Conservation (phyloP, 768 basidiomycete genomes). For the Asterophora parasitica region DNA sequence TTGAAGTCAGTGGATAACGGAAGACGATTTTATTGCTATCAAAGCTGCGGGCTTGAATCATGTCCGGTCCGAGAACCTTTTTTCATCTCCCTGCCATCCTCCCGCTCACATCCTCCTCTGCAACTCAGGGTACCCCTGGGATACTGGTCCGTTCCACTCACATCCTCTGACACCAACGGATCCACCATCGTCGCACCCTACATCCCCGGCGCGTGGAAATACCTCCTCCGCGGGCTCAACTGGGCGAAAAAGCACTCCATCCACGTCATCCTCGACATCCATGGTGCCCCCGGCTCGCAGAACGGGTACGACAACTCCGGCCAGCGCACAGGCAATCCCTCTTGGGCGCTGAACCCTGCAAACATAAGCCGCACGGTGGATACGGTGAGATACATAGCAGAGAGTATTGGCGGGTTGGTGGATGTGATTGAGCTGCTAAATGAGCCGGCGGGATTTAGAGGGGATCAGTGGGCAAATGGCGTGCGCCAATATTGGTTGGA, state of each 20-base stretch:
- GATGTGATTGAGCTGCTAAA: constrained; percentile 68
- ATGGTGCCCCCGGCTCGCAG: constrained; percentile 66
- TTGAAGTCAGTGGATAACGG: constrained; percentile 49
- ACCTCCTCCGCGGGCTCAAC: constrained; percentile 55
- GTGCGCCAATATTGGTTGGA: constrained; percentile 54
- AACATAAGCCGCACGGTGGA: constrained; percentile 52
- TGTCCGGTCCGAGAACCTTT: constrained; percentile 43
- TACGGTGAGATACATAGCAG: constrained; percentile 49
- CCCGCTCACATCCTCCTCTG: not conserved
- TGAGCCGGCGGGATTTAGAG: constrained; percentile 56
- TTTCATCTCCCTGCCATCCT: not conserved
- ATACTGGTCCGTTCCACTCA: constrained; percentile 76
- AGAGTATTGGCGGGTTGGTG: constrained; percentile 50
- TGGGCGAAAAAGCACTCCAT: constrained; percentile 62
- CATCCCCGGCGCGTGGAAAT: constrained; percentile 63
- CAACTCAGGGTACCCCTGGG: constrained; percentile 58
- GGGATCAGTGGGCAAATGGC: constrained; percentile 34
- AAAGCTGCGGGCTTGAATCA: constrained; percentile 65
- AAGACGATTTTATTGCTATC: constrained; percentile 65
- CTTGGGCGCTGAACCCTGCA: constrained; percentile 52
- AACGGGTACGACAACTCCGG: constrained; percentile 77
- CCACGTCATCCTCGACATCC: constrained; percentile 72
- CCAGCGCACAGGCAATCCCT: constrained; percentile 48
- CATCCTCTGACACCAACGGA: constrained; percentile 45
- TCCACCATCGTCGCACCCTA: constrained; percentile 46